Evolutionary conservation across 2,329 filamentous ascomycete species (phyloP), one percentile per base, ranked within the genome.

Genomic region (Microdochium paspali): DNA sequence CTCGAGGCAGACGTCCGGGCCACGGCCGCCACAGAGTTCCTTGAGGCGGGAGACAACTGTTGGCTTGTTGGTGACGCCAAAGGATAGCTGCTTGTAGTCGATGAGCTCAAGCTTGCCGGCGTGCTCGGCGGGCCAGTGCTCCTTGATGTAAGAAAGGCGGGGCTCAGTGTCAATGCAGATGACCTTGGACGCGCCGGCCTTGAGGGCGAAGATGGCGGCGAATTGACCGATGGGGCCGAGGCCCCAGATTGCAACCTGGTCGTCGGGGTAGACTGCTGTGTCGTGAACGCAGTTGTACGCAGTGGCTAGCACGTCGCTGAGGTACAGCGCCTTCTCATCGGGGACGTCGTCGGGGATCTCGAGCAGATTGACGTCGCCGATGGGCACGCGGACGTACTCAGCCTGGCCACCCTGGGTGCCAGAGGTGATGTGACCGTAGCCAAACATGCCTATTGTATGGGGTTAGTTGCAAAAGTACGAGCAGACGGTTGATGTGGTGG

Each of bases 361-460:
- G 12, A 95, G 73, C 21, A 95, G 71, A 59, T 95, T 95, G 50
- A 88, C 82, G 56, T 93, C 85, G 24, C 81, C 89, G 25, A 82
- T 78, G 0, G 90, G 88, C 7, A 94, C 87, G 7, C 89, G 79
- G 0, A 90, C 84, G 58, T 89, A 95, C 66, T 95, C 90, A 3
- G 88, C 85, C 65, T 95, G 90, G 0, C 89, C 89, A 44, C 90
- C 88, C 1, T 88, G 87, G 60, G 91, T 95, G 0, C 90, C 90
- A 6, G 88, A 89, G 0, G 86, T 90, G 60, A 95, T 87, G 59
- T 89, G 84, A 2, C 79, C 82, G 58, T 86, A 87, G 1, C 84
- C 83, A 57, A 87, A 85, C 53, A 87, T 82, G 18, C 81, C 35
- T 40, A 21, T 21, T 3, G 6, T 3, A 64, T 44, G 21, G 15